Evolutionary conservation across 352 stramenopile genomes (phyloP), one percentile per base, ranked within the genome.

Genomic region (Globisporangium spinosum): DNA sequence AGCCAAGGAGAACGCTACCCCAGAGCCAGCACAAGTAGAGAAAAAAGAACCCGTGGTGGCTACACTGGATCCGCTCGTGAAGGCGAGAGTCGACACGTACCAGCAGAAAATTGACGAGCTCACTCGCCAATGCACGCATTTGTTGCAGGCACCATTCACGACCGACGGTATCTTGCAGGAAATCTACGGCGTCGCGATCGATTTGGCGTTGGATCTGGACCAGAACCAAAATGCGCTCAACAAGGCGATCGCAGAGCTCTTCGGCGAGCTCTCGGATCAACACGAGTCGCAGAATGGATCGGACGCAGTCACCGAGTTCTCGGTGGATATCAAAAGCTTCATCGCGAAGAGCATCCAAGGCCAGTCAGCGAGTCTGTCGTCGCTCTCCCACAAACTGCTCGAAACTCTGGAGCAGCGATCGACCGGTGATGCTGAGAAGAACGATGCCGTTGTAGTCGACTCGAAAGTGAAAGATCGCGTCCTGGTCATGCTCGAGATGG

Each of bases 71-170:
- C 82, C 84, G 3, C 73, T 74, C 3, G 72, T 86, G 49, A 78
- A 90, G 51, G 82, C 86, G 1, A 76, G 86, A 13, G 74, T 94
- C 23, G 82, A 88, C 56, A 86, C 73, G 23, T 95, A 93, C 57
- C 76, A 87, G 54, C 70, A 87, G 32, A 93, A 94, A 68, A 86
- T 89, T 17, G 76, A 89, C n/a, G 85, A 92, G 45, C 71, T 93
- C 47, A 90, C 83, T 23, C 66, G 67, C 15, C 65, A 77, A 35
- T 90, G 81, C 58, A 70, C 64, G 15, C 64, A 79, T 22, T 66
- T 90, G 15, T 57, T 82, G 27, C 29, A 67, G 12, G 43, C 66
- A 8, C 74, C 76, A 0, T 69, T 67, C 6, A 45, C 54, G 10
- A 69, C 71, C 8, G 77, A 88, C 51, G 67, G 54, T 2, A 70